Evolutionary conservation across 2,329 filamentous ascomycete species (phyloP).

Genomic region (Calonectria multiphialidica): DNA sequence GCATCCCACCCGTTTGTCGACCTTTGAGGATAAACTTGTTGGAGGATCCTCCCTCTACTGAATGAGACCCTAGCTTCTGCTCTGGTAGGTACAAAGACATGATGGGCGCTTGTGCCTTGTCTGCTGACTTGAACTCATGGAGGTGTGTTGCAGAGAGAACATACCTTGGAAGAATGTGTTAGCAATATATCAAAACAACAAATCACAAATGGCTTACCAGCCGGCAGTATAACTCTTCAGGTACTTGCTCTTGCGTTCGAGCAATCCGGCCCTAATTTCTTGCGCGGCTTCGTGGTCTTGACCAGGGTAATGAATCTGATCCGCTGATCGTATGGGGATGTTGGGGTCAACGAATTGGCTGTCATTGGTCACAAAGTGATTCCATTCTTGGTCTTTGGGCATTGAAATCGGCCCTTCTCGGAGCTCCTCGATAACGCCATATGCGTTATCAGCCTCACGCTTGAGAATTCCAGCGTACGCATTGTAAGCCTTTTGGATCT

Average conservation of each 20-base stretch:
- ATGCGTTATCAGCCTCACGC: conserved; percentile 87
- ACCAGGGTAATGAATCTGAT: conserved; percentile 92
- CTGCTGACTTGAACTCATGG: conserved; percentile 99
- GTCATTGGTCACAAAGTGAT: conserved; percentile 81
- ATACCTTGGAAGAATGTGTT: conserved; percentile 72
- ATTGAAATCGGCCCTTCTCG: conserved; percentile 89
- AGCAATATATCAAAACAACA: not conserved
- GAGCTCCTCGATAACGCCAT: conserved; percentile 82
- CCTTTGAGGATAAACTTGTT: conserved; percentile 99
- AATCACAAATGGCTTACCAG: conserved; percentile 72
- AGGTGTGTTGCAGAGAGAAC: conserved; percentile 96
- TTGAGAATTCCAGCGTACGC: conserved; percentile 92
- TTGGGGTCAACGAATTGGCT: conserved; percentile 90
- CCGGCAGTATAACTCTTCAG: conserved; percentile 96
- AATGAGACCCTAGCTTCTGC: conserved; percentile 95
- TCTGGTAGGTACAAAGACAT: conserved; percentile 97
- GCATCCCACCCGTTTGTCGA: conserved; percentile 91
- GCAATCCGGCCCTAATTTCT: conserved; percentile 89
- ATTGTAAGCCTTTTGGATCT: conserved; percentile 98
- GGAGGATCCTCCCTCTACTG: conserved; percentile 82
- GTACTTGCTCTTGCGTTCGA: conserved; percentile 99
- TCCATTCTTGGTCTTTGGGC: conserved; percentile 95
- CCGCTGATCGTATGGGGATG: conserved; percentile 79
- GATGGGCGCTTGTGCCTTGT: conserved; percentile 89
- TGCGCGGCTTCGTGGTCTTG: conserved; percentile 84